phyloP scores from a whole-genome alignment of 2,329 filamentous ascomycete species.

The Teratosphaeria zuluensis region DNA sequence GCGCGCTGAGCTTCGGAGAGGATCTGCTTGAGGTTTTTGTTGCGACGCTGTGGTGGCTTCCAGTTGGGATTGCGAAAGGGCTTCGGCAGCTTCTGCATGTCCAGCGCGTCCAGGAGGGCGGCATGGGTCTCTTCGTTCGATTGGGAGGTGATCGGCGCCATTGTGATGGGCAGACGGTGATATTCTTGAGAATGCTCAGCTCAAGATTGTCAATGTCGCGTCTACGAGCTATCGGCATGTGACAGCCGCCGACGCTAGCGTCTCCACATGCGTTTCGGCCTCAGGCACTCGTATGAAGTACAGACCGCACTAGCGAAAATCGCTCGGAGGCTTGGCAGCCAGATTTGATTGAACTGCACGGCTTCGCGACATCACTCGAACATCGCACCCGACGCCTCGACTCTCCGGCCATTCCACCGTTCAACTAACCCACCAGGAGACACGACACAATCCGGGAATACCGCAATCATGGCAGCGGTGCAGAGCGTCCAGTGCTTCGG shows the following conservation, averaged over 20 bases:
- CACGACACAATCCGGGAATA: not conserved
- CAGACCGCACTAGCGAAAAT: not conserved
- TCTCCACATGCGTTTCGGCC: no score
- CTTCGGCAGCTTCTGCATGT: conserved; percentile 78
- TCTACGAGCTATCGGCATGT: not conserved
- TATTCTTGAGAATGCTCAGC: not conserved
- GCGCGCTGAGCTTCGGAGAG: conserved; percentile 78
- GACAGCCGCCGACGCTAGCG: no score
- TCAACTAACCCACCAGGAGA: not conserved
- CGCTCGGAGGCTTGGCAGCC: no score
- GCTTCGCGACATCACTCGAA: conserved; percentile 2
- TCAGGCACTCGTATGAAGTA: no score
- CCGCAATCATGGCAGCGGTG: conserved; percentile 54
- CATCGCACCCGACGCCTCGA: conserved; percentile 2
- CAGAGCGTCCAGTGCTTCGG: conserved; percentile 81
- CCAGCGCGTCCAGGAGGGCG: conserved; percentile 78
- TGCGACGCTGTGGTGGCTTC: conserved; percentile 88
- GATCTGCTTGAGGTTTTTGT: conserved; percentile 98
- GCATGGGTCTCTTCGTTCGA: conserved; percentile 57
- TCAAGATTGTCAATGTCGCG: not conserved
- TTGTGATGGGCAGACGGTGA: not conserved
- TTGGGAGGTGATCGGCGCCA: not conserved
- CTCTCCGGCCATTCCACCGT: not conserved
- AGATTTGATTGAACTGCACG: not conserved
- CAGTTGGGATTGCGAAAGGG: conserved; percentile 83